Conservation (phyloP, 1,139 yeast genomes). For the Eremothecium sinecaudum region DNA sequence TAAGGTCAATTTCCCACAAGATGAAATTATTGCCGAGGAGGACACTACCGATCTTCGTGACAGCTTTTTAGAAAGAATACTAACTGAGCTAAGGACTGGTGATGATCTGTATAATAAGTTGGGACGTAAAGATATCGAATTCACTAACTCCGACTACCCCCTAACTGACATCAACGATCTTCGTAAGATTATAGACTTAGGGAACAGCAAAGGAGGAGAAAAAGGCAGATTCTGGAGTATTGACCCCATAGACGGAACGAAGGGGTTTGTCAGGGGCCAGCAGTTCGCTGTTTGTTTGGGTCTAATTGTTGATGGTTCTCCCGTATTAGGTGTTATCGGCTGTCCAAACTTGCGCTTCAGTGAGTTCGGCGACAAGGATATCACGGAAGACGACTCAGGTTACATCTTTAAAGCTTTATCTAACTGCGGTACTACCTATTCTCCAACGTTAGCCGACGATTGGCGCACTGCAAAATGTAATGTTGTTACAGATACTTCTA, state of each 20-base stretch:
- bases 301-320: conserved; percentile 73
- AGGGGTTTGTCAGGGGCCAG: conserved; percentile 90
- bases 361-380: conserved; percentile 27
- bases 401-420: conserved; percentile 58
- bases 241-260: conserved; percentile 98
- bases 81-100: conserved; percentile 40
- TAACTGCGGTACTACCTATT: conserved; percentile 65
- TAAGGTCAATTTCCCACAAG: conserved; percentile 66
- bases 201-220: conserved; percentile 67
- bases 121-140: conserved; percentile 8
- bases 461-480: conserved; percentile 31
- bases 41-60: conserved; percentile 54
- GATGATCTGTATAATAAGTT: conserved; percentile 22
- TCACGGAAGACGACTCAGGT: conserved; percentile 19
- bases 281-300: conserved; percentile 96
- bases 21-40: conserved; percentile 91
- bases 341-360: conserved; percentile 65
- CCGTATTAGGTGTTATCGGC: conserved; percentile 85
- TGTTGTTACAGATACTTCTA: conserved; percentile 30
- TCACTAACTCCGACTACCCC: conserved; percentile 33
- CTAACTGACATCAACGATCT: conserved; percentile 39
- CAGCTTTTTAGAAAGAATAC: conserved; percentile 41
- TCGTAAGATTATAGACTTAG: conserved; percentile 62
- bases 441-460: conserved; percentile 34
- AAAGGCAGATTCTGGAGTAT: conserved; percentile 89